These are phyloP conservation scores for Strigomonas culicis DNA, from an alignment of 208 protist species.

Conservation along the genomic window DNA sequence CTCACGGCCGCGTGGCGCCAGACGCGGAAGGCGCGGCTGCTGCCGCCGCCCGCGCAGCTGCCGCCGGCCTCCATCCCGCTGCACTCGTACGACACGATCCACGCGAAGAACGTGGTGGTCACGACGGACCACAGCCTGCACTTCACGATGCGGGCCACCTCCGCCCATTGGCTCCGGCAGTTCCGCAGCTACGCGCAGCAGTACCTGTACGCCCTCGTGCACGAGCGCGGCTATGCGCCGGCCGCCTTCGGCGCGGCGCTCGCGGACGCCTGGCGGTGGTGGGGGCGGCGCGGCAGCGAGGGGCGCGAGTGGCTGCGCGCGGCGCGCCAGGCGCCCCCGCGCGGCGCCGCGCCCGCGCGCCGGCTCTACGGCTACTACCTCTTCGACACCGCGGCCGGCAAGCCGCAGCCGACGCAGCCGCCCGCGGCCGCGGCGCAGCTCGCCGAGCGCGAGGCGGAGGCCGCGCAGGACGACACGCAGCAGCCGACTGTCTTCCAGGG, in stretches of 20 bases:
- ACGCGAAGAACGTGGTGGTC: slow-evolving; percentile 41
- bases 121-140: slow-evolving; percentile 48
- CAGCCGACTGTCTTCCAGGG: slow-evolving; percentile 42
- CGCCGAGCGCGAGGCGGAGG: not conserved
- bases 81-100: slow-evolving; percentile 70
- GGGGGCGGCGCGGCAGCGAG: slow-evolving; percentile 33
- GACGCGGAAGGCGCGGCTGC: slow-evolving; percentile 47
- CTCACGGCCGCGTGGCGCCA: slow-evolving; percentile 76
- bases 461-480: slow-evolving; percentile 6
- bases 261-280: slow-evolving; percentile 77
- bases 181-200: slow-evolving; percentile 41
- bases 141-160: slow-evolving; percentile 60
- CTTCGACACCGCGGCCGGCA: slow-evolving; percentile 14
- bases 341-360: not conserved
- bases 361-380: slow-evolving; percentile 37
- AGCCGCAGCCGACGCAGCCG: slow-evolving; percentile 9
- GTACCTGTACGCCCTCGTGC: slow-evolving; percentile 29
- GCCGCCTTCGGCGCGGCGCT: slow-evolving; percentile 22
- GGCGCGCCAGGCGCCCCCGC: slow-evolving; percentile 28
- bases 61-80: slow-evolving; percentile 43
- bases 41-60: slow-evolving; percentile 81
- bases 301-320: slow-evolving; percentile 73
- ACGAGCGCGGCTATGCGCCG: not conserved
- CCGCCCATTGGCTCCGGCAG: slow-evolving; percentile 60
- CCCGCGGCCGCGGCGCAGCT: slow-evolving; percentile 3